These are phyloP conservation scores for Leptographium flavum DNA, from an alignment of 2,329 filamentous ascomycete genomes.

Conservation along the genomic window DNA sequence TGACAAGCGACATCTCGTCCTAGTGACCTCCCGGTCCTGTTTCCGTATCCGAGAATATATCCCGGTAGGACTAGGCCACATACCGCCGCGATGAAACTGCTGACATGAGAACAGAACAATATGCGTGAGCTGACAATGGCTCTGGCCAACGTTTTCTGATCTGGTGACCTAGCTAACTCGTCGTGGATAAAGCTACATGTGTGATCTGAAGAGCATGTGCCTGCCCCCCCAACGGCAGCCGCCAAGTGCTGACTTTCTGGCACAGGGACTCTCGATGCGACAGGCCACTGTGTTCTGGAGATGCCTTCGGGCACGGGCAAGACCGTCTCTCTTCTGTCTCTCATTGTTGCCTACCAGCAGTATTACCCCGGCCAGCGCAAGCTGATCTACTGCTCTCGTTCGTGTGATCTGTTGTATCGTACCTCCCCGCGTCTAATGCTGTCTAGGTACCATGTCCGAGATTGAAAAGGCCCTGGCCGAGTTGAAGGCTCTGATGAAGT, in stretches of 20 bases:
- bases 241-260: not conserved
- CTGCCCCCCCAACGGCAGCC: no score
- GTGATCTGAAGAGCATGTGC: conserved; percentile 37
- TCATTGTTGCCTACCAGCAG: conserved; percentile 95
- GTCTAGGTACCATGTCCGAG: conserved; percentile 81
- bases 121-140: conserved; percentile 20
- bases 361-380: conserved; percentile 87
- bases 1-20: not conserved
- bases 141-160: no score
- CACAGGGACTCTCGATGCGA: conserved; percentile 68
- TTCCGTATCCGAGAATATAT: conserved; percentile 44
- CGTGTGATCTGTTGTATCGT: conserved; percentile 4
- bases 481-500: conserved; percentile 87
- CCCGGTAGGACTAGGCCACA: conserved; percentile 4
- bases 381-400: conserved; percentile 93
- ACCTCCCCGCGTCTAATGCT: not conserved
- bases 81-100: not conserved
- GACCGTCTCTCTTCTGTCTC: conserved; percentile 83
- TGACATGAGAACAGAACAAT: conserved; percentile 28
- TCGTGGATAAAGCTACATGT: conserved; percentile 32
- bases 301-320: conserved; percentile 99
- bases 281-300: conserved; percentile 90
- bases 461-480: conserved; percentile 96
- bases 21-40: conserved; percentile 40
- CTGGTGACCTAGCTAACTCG: not conserved